phyloP scores from a whole-genome alignment of 2,329 filamentous ascomycete genomes.

The Paraphoma sp. region DNA sequence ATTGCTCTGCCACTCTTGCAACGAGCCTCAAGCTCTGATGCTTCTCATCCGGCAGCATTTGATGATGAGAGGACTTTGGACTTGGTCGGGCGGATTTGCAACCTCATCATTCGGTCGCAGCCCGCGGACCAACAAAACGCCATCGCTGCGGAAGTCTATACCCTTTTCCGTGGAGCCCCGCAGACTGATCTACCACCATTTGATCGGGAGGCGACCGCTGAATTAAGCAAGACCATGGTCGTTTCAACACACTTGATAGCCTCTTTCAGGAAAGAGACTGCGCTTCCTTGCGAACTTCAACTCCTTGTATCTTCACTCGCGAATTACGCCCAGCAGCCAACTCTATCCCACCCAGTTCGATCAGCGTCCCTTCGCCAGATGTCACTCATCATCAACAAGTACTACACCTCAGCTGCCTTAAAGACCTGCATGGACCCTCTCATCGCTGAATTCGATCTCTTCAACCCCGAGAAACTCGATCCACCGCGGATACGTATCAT shows the following conservation, averaged over 20 bases:
- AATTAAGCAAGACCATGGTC: slow-evolving; percentile 58
- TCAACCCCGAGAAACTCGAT: slow-evolving; percentile 40
- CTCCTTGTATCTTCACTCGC: slow-evolving; percentile 47
- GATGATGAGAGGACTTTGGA: slow-evolving; percentile 62
- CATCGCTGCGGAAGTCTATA: slow-evolving; percentile 62
- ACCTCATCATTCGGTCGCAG: slow-evolving; percentile 64
- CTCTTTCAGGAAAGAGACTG: slow-evolving; percentile 50
- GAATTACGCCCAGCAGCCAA: slow-evolving; percentile 39
- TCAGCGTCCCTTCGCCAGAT: slow-evolving; percentile 51
- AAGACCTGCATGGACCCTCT: slow-evolving; percentile 50
- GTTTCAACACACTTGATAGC: slow-evolving; percentile 65
- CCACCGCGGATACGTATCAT: slow-evolving; percentile 59
- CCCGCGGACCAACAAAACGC: slow-evolving; percentile 57
- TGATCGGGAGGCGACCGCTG: slow-evolving; percentile 29
- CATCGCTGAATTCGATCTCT: slow-evolving; percentile 40
- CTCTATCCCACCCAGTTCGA: slow-evolving; percentile 35
- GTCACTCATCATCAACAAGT: slow-evolving; percentile 58
- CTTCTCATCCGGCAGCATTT: slow-evolving; percentile 40
- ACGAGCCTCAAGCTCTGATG: slow-evolving; percentile 43
- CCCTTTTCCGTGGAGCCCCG: slow-evolving; percentile 53
- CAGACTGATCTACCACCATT: slow-evolving; percentile 42
- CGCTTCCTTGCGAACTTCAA: slow-evolving; percentile 40
- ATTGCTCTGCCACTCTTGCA: slow-evolving; percentile 53
- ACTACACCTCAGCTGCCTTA: slow-evolving; percentile 49
- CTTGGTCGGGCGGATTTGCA: slow-evolving; percentile 66